phyloP scores from a whole-genome alignment of 768 basidiomycete species.

The Neoboletus magnificus region DNA sequence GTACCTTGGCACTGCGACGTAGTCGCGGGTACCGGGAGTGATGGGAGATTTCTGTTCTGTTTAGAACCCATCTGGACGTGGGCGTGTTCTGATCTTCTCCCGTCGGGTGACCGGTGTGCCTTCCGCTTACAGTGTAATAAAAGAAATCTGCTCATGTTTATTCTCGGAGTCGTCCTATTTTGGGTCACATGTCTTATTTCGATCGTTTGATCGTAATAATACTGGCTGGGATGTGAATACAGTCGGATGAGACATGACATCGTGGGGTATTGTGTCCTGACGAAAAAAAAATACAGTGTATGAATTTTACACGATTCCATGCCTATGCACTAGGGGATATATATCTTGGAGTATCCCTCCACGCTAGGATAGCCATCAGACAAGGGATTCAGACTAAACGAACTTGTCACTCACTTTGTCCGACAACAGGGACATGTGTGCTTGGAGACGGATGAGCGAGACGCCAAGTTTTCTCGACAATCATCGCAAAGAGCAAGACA shows the following conservation, averaged over 20 bases:
- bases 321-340: slow-evolving; percentile 25
- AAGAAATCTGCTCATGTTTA: not conserved
- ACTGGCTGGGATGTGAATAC: slow-evolving; percentile 1
- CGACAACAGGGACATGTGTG: slow-evolving; percentile 54
- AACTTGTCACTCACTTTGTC: slow-evolving; percentile 34
- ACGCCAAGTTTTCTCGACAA: slow-evolving; percentile 51
- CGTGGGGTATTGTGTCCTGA: slow-evolving; percentile 14
- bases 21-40: not conserved
- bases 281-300: slow-evolving; percentile 3
- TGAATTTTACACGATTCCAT: not conserved
- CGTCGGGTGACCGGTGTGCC: slow-evolving; percentile 1
- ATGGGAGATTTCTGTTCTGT: not conserved
- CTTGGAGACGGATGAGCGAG: slow-evolving; percentile 45
- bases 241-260: slow-evolving; percentile 2
- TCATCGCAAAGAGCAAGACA: slow-evolving; percentile 54
- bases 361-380: slow-evolving; percentile 21
- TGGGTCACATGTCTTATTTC: not conserved
- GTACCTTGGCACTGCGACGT: not conserved
- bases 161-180: not conserved
- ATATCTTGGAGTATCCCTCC: slow-evolving; percentile 36
- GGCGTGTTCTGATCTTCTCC: not conserved
- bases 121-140: not conserved
- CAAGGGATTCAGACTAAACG: not conserved
- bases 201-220: not conserved
- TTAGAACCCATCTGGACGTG: not conserved